Base-by-base conservation (phyloP, 2,329 filamentous ascomycete genomes). In the Aphanoascus verrucosus region DNA sequence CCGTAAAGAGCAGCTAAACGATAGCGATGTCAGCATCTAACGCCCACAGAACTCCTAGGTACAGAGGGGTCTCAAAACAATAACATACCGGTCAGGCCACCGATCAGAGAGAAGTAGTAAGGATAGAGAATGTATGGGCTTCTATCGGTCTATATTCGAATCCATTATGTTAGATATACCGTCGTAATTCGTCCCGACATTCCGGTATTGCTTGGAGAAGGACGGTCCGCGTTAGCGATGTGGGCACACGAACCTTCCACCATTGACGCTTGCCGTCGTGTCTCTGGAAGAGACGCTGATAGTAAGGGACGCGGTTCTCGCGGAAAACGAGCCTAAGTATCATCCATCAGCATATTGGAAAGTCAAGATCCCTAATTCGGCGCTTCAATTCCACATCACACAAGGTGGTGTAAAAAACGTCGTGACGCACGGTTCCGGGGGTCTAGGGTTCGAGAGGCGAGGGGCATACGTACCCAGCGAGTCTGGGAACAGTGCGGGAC, bases 211-310 rank as follows among this genome's bases (percentile, higher is more conserved):
- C 23, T 15, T 2, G 14, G n/a, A 5, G 37, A 45, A 17, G 14
- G 23, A 41, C n/a, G n/a, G n/a, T n/a, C n/a, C n/a, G n/a, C n/a
- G n/a, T n/a, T n/a, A n/a, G 38, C 38, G 2, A 12, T 12, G 23
- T 32, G 12, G 20, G 17, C 11, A 34, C 19, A 53, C 79, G 69
- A 65, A 85, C 82, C 80, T 85, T 84, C 67, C 77, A 72, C 82
- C 82, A 85, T 67, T 80, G 77, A 68, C 82, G 75, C 65, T 82
- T 70, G 63, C 82, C 81, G 66, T 85, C 82, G 67, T 84, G 73
- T 59, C 72, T 75, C 72, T 85, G 82, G 74, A 81, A 82, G 47
- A 83, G 74, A 61, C 79, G 75, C 73, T 85, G 82, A 74, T 83
- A 85, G 62, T 79, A 71, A 51, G 82, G 79, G 59, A 85, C 83